Percentiles rank a stretch among this genome's conserved stretches.
Conservation (phyloP, 2,329 filamentous ascomycete genomes). For the Arachnopeziza araneosa region DNA sequence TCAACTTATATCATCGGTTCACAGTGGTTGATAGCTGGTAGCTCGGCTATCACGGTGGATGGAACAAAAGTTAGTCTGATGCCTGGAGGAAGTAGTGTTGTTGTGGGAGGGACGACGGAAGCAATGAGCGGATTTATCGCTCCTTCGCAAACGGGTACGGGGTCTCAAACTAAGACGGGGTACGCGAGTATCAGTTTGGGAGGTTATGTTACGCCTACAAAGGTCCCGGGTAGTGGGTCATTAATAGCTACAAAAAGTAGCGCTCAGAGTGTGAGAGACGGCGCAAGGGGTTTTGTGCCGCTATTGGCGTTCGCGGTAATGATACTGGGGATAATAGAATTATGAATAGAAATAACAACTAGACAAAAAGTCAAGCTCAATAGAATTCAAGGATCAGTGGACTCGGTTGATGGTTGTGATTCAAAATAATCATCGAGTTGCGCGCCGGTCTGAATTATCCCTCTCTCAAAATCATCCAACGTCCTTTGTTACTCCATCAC, state of each 20-base stretch:
- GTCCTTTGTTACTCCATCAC: too few species aligned
- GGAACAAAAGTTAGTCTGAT: slow-evolving; percentile 3
- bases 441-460: too few species aligned
- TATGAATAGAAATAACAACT: neutral
- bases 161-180: neutral
- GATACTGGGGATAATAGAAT: neutral
- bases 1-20: slow-evolving; percentile 1
- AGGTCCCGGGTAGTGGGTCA: neutral
- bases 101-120: neutral
- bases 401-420: neutral
- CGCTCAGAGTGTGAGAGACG: neutral
- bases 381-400: neutral
- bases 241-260: neutral
- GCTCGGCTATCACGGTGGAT: neutral
- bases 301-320: neutral
- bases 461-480: too few species aligned
- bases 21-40: slow-evolving; percentile 1
- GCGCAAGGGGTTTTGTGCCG: neutral
- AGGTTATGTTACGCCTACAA: neutral
- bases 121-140: neutral
- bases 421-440: too few species aligned
- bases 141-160: neutral
- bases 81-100: neutral
- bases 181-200: neutral
- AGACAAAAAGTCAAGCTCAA: neutral